A percentile compares a stretch with the other conserved stretches of the same genome.
Conservation (phyloP, 345 rosid genomes). For the Euphorbia tirucalli region DNA sequence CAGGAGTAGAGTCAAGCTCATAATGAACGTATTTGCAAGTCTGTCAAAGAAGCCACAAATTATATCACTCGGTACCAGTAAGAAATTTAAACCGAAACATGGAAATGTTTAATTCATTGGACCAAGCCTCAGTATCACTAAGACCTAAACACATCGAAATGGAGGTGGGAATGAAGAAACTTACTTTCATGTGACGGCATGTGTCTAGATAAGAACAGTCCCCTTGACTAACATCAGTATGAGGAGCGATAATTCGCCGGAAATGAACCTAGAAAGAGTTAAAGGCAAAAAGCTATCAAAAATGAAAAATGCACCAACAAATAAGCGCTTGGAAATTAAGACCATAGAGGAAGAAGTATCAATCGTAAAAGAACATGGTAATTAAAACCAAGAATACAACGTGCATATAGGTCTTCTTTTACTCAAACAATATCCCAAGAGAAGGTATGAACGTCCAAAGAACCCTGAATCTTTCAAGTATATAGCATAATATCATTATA, state of each 20-base stretch:
- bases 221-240: conserved; percentile 87
- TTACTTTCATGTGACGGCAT: conserved; percentile 99
- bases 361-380: too few relatives aligned
- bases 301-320: neutral
- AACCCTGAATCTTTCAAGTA: neutral
- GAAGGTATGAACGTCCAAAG: neutral
- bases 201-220: conserved; percentile 99
- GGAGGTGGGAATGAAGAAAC: conserved; percentile 8
- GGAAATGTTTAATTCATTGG: neutral
- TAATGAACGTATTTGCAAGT: conserved; percentile 98
- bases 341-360: neutral
- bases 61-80: too few relatives aligned
- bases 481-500: neutral
- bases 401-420: neutral
- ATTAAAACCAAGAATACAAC: neutral
- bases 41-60: conserved; percentile 43
- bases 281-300: neutral
- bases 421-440: neutral
- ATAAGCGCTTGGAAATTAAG: neutral
- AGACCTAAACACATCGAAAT: conserved; percentile 5
- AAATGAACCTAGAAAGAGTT: conserved; percentile 76
- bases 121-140: too few relatives aligned
- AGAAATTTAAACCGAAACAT: too few relatives aligned
- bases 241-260: conserved; percentile 88
- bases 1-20: conserved; percentile 88